Base-by-base conservation (phyloP, 108 stramenopile genomes). In the Parietichytrium sp. region DNA sequence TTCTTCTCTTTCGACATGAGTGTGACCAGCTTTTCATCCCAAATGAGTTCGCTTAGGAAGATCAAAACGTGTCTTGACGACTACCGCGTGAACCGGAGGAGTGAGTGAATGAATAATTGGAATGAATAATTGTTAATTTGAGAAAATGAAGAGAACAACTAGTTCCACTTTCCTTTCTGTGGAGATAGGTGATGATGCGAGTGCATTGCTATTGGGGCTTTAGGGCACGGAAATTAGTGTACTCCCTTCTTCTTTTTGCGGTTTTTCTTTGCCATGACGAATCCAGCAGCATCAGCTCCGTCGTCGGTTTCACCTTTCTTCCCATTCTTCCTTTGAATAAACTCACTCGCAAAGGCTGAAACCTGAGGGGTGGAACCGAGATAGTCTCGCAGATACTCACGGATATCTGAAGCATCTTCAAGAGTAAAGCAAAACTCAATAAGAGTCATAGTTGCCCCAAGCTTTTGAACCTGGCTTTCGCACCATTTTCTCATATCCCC, bases 341-440 rank as follows among this genome's bases (percentile, higher is more conserved):
- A 97, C 78, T 97, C 95, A 49, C 92, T 93, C 20, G 96, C 96
- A 88, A 97, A 97, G 54, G 87, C 89, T 42, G 93, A 95, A 31
- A 97, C 96, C 89, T 94, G 93, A 16, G 94, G 86, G 47, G 94
- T 91, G 18, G 90, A 90, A 12, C 96, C 96, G 7, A 97, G 91
- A 84, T 97, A 97, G 10, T 93, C 92, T 38, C 92, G 89, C n/a
- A 97, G 88, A 85, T 95, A 95, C 80, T 95, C 93, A 54, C 94
- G 90, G 55, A 97, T 96, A 80, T 97, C 96, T 53, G 82, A 85
- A 23, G 92, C 87, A 79, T 96, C 95, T 47, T 89, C 88, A 50
- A 96, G 85, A 36, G 95, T 95, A 93, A 95, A 95, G 90, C 95
- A 95, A 82, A 96, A 97, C 36, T 87, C 82, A 13, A 95, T 88